Base-by-base conservation (phyloP, 805 yeast genomes). In the Kodamaea jinghongensis region DNA sequence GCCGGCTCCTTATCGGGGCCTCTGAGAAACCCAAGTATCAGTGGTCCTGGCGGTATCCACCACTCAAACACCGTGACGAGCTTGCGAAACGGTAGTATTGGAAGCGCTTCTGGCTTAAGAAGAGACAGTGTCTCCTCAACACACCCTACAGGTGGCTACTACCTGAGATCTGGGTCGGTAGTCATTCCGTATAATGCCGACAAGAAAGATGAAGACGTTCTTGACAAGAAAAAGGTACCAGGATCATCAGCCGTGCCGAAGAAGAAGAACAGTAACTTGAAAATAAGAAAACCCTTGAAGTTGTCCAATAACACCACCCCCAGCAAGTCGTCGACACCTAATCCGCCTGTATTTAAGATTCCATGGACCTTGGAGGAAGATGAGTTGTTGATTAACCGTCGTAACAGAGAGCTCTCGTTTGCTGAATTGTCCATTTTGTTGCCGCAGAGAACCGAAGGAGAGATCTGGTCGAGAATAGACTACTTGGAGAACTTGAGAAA, bases 361-460 rank as follows among this genome's bases (percentile, higher is more conserved):
- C 71, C 75, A 1, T 76, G 80, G 80, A 61, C 75, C 2, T 61
- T 65, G 51, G 93, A 85, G 38, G 95, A 87, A 59, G 95, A 87
- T 60, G 84, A 81, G 45, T 58, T 87, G 28, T 51, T 78, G 31
- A 72, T 73, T 34, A 69, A 76, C 43, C 67, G 84, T 37, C 61
- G 77, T 7, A 64, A 75, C 36, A 65, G 79, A 47, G 83, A 82
- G 40, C 62, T 88, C 29, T 75, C 83, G 25, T 71, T 83, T 51
- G 83, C 82, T 12, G 96, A 88, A 60, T 65, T 88, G 28, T 73
- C 83, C 11, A 81, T 87, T 25, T 61, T 88, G 38, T 65, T 88
- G 31, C 91, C 93, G 11, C 75, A 73, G 42, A 75, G 87, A 47
- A 71, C 93, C 0, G 89, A 84, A 55, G 70, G 70, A n/a, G 93